Base-by-base conservation (phyloP, 2,329 filamentous ascomycete species). In the Penicillium olsonii region DNA sequence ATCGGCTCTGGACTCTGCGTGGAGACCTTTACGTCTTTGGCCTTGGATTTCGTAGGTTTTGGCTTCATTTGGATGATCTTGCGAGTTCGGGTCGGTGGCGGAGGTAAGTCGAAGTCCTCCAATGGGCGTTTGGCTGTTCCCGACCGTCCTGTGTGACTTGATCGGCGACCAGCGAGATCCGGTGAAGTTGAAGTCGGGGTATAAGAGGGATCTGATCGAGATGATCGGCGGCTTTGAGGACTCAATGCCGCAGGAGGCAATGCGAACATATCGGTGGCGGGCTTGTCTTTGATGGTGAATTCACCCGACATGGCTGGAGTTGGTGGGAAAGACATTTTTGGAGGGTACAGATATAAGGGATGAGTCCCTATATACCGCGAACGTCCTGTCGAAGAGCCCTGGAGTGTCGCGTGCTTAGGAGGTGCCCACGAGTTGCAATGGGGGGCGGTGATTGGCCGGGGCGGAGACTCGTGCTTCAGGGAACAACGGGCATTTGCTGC, bases 41-140 rank as follows among this genome's bases (percentile, higher is more conserved):
- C 42, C 59, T 58, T 55, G 46, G 73, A 66, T 52, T 76, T 66
- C 58, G 20, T 10, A 4, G 67, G 66, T 52, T 78, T 77, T 10
- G 84, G 92, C 72, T 95, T 96, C 92, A 97, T 96, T 74, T 97
- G 92, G 50, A 97, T 97, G 68, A 99, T 97, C 75, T 95, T 97
- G 63, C 92, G 87, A 35, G 90, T 89, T 55, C 92, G 81, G 3
- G 92, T 96, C 0, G 94, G 94, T 14, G 92, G 94, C 9, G 94
- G 94, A 17, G 94, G 94, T 14, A 99, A 81, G 9, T 88, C 82
- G 68, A 96, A 95, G 22, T 72, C 69, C 26, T 72, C 69, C 52
- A 74, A 59, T 18, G 73, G 65, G 33, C 70, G 65, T 62, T 78
- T 74, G 59, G 65, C 52, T 61, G 62, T 61, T 62, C 48, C 57